Evolutionary conservation across 257 asterid genomes (phyloP).

Genomic region (Solanum sitiens): DNA sequence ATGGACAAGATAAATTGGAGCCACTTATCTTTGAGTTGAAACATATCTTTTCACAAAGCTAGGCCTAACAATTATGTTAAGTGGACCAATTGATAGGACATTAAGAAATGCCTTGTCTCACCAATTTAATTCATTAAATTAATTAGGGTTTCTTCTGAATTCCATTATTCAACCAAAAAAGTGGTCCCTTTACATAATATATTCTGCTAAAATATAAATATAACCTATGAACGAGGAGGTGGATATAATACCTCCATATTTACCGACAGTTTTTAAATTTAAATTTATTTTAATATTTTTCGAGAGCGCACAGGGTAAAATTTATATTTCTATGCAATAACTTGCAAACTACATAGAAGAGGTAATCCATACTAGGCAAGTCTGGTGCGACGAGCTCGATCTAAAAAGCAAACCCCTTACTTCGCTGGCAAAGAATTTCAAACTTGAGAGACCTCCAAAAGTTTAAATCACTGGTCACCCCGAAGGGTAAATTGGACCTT

Average conservation of each 20-base stretch:
- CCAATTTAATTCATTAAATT: neutral
- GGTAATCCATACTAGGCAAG: too few relatives aligned
- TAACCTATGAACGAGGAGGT: neutral
- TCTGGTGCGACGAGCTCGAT: too few relatives aligned
- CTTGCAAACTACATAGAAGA: too few relatives aligned
- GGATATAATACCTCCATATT: neutral
- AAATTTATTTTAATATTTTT: too few relatives aligned
- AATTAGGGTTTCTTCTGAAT: neutral
- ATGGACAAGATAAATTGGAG: neutral
- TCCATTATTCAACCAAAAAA: neutral
- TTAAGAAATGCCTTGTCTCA: neutral
- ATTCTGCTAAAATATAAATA: neutral
- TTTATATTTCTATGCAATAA: too few relatives aligned
- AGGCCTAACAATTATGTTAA: neutral
- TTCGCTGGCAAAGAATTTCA: too few relatives aligned
- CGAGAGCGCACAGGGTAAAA: too few relatives aligned
- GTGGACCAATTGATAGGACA: conserved; percentile 13
- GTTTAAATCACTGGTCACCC: too few relatives aligned
- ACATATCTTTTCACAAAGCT: neutral
- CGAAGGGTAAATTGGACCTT: too few relatives aligned
- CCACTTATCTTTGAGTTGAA: neutral
- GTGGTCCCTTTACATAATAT: conserved; percentile 5
- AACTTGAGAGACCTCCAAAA: too few relatives aligned
- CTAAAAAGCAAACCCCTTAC: too few relatives aligned
- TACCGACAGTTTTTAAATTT: too few relatives aligned